Evolutionary conservation across 805 yeast species (phyloP).

Genomic region (Starmerella stigmatis): DNA sequence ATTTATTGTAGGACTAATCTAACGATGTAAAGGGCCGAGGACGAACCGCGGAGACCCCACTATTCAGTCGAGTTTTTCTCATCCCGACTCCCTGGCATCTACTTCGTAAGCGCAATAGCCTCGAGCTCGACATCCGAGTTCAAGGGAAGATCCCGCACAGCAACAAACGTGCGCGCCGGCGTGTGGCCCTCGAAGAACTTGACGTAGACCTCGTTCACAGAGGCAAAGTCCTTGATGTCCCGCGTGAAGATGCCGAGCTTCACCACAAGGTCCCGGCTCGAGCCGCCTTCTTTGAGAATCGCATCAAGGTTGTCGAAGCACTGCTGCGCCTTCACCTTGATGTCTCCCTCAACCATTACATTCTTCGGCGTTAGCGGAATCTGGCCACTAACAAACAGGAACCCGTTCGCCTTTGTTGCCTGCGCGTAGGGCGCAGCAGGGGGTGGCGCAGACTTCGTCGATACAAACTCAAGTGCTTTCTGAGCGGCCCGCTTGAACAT

Average conservation of each 20-base stretch:
- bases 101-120: conserved; percentile 52
- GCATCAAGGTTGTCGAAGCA: conserved; percentile 37
- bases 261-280: conserved; percentile 70
- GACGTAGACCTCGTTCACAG: conserved; percentile 75
- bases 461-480: conserved; percentile 20
- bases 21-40: too few relatives aligned
- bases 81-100: conserved; percentile 26
- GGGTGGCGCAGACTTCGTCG: conserved; percentile 71
- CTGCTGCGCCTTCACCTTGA: conserved; percentile 35
- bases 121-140: conserved; percentile 83
- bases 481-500: conserved; percentile 21
- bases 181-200: conserved; percentile 31
- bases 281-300: conserved; percentile 75
- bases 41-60: too few relatives aligned
- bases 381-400: conserved; percentile 89
- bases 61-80: too few relatives aligned
- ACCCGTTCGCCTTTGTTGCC: conserved; percentile 82
- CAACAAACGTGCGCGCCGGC: conserved; percentile 97
- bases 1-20: too few relatives aligned
- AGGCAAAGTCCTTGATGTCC: conserved; percentile 77
- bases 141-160: conserved; percentile 83
- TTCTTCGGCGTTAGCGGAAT: conserved; percentile 77
- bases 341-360: conserved; percentile 70
- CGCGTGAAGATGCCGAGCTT: conserved; percentile 85
- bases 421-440: conserved; percentile 97